Conservation (phyloP, 441 rosid genomes). For the Aquilaria agallochum region DNA sequence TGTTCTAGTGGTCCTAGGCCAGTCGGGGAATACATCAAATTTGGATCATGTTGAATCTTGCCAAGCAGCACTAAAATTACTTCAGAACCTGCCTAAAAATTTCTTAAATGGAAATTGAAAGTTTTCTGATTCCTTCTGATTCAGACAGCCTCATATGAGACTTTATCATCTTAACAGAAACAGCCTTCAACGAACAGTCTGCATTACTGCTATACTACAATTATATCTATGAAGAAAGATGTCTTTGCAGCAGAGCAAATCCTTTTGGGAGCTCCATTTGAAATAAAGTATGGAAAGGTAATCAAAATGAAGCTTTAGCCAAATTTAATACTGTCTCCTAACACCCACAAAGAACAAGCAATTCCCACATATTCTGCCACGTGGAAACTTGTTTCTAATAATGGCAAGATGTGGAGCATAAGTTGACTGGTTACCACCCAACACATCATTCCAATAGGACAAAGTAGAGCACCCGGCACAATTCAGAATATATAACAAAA, state of each 20-base stretch:
- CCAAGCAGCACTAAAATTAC: too few relatives aligned
- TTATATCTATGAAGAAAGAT: slow-evolving; percentile 4
- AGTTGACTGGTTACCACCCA: slow-evolving; percentile 28
- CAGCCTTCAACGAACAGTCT: too few relatives aligned
- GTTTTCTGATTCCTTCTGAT: too few relatives aligned
- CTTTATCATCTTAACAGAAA: too few relatives aligned
- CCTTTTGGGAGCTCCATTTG: slow-evolving; percentile 19
- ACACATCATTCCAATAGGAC: slow-evolving; percentile 19
- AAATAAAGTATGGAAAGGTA: slow-evolving; percentile 8
- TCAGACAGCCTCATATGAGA: too few relatives aligned
- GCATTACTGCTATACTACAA: too few relatives aligned
- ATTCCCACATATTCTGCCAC: slow-evolving; percentile 2
- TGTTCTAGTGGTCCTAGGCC: too few relatives aligned
- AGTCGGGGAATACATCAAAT: too few relatives aligned
- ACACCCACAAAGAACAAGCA: slow-evolving; percentile 9
- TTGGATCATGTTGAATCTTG: too few relatives aligned
- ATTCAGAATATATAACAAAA: not conserved
- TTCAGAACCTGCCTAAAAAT: too few relatives aligned
- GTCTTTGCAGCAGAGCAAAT: slow-evolving; percentile 14
- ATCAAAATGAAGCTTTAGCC: slow-evolving; percentile 30
- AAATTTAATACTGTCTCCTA: slow-evolving; percentile 14
- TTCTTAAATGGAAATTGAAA: too few relatives aligned
- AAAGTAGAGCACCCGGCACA: slow-evolving; percentile 19
- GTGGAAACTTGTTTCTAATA: slow-evolving; percentile 35
- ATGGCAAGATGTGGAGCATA: slow-evolving; percentile 21